Evolutionary conservation across 2,329 filamentous ascomycete genomes (phyloP), one percentile per base, ranked within the genome.

Genomic region (Sarocladium strictum): DNA sequence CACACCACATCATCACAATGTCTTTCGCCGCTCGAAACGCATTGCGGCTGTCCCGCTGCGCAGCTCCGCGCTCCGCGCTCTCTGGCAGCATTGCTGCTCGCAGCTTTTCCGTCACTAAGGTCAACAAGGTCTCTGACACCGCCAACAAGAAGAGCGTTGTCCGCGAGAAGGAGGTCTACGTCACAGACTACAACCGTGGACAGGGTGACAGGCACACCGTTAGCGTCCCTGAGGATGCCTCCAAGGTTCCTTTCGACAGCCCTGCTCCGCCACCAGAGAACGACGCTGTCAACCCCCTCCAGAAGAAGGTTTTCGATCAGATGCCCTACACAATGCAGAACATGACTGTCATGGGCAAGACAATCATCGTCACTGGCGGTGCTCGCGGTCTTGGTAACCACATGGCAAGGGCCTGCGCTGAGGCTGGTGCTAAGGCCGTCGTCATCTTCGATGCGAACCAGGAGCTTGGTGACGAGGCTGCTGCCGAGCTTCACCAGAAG

Each of bases 381-480:
- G 88, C 86, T 58, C 85, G 87, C 63, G 87, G 88, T 65, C 77
- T 92, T 5, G 88, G 88, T 51, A 89, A 88, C 77, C 79, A 86
- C 74, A 91, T 91, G 85, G 87, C 87, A 49, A 83, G 86, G 58
- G 88, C 86, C 55, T 85, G 88, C 59, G 84, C 86, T 50, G 87
- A 92, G 72, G 87, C 86, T 53, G 87, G 88, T 56, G 84, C 86
- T 51, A 84, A 86, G 72, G 84, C 84, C 51, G 79, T 91, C 54
- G 79, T 86, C 65, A 87, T 91, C 65, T 84, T 92, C 64, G 87
- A 91, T 63, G 84, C 87, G 60, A 88, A 90, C 75, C 82, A 88
- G 71, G 82, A 89, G 62, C 78, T 89, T 14, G 88, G 87, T 26
- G 86, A 89, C 63, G 76, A 82, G 64, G 77, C 87, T 2, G 86